Evolutionary conservation across 768 basidiomycete genomes (phyloP), one percentile per base, ranked within the genome.

Genomic region (Boletus subcaerulescens): DNA sequence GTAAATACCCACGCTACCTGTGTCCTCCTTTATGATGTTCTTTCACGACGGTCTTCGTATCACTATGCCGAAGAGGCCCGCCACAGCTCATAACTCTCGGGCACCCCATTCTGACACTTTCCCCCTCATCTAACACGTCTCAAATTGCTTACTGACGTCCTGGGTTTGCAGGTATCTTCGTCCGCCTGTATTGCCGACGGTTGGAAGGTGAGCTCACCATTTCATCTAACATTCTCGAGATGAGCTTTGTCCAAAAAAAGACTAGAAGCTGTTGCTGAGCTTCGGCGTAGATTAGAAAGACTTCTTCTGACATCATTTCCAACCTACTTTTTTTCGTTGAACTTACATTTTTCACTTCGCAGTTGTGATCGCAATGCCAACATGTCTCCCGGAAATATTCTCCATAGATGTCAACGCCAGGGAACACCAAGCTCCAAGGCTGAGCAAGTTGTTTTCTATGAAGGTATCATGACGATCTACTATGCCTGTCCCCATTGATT

Each of bases 221-320:
- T 29, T 15, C 12, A 36, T 13, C 1, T 3, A 15, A 36, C 15
- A 9, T 50, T 50, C n/a, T 43, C 12, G 35, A 36, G 69, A 69
- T 71, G 68, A 71, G 18, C 43, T 29, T 50, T 10, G 35, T 53
- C 12, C 10, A 72, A 75, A 76, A 73, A 73, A 80, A 66, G 86
- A 89, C 87, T 89, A 89, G 87, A 89, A 87, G 87, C 87, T 89
- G 87, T 89, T 89, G 71, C 82, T 86, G 83, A 89, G 84, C 82
- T 77, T 76, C 66, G 79, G 83, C 84, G 52, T 77, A 80, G 87
- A 86, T 83, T 81, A 70, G 56, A 71, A 58, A 49, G 65, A 41
- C 57, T 39, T 53, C 45, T 58, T 59, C 78, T 80, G 78, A 80
- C 48, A 32, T 48, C 38, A 36, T 44, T 15, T 35, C 14, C 29